Evolutionary conservation across 192 early-diverging fungal genomes (phyloP).

Genomic region (Backusella sp.): DNA sequence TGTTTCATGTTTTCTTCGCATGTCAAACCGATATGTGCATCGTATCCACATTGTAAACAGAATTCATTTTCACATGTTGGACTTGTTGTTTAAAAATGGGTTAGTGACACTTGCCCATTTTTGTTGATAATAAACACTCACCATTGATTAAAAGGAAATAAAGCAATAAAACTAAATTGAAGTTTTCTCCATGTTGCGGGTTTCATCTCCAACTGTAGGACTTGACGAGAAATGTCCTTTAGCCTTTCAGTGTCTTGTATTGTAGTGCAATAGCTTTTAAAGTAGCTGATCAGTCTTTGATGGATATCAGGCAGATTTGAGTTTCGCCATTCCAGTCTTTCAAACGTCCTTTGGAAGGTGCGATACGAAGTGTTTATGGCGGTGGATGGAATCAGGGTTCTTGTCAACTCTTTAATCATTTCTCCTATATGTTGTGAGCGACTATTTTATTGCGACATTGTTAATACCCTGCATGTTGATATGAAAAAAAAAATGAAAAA

Average conservation of each 20-base stretch:
- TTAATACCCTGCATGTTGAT: not conserved
- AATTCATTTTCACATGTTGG: slow-evolving; percentile 36
- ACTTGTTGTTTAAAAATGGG: slow-evolving; percentile 22
- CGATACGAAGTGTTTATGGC: not conserved
- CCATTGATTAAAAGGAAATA: slow-evolving; percentile 50
- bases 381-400: not conserved
- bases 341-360: not conserved
- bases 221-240: slow-evolving; percentile 1
- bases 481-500: not conserved
- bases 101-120: not conserved
- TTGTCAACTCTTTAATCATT: not conserved
- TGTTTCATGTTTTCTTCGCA: slow-evolving; percentile 50
- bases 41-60: slow-evolving; percentile 53
- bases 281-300: not conserved
- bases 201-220: slow-evolving; percentile 22
- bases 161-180: slow-evolving; percentile 53
- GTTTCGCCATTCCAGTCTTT: slow-evolving; percentile 3
- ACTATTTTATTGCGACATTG: not conserved
- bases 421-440: not conserved
- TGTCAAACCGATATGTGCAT: slow-evolving; percentile 34
- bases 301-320: slow-evolving; percentile 12
- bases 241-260: not conserved
- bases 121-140: slow-evolving; percentile 14
- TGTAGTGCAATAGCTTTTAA: not conserved
- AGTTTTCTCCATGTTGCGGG: slow-evolving; percentile 53